A percentile compares a stretch with the other conserved stretches of the same genome.
Evolutionary conservation across 176 grass and related monocot species (phyloP).

Genomic region (Leersia perrieri): DNA sequence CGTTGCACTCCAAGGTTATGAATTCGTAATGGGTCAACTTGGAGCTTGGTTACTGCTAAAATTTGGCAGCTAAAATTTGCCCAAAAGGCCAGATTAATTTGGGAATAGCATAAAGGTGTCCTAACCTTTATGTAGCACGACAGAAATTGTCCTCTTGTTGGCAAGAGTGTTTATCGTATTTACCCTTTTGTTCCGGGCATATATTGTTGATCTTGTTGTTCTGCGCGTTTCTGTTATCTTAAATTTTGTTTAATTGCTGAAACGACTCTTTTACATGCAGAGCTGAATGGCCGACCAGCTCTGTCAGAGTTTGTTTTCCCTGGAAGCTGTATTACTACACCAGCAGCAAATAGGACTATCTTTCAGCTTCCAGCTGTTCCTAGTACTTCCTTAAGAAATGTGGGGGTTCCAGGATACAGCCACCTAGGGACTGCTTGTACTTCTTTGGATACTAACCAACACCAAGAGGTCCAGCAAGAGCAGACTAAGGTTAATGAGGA

Average conservation of each 20-base stretch:
- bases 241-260: slow-evolving; percentile 23
- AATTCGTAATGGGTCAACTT: neutral
- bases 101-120: neutral
- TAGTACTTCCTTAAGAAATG: slow-evolving; percentile 28
- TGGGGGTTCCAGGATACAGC: slow-evolving; percentile 38
- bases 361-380: slow-evolving; percentile 38
- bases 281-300: slow-evolving; percentile 47
- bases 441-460: slow-evolving; percentile 23
- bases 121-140: no score
- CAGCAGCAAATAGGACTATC: slow-evolving; percentile 38
- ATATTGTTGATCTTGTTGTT: slow-evolving; percentile 2
- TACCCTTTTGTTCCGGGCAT: neutral
- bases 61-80: neutral
- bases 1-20: neutral
- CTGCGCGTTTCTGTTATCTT: neutral
- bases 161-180: neutral
- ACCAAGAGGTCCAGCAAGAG: slow-evolving; percentile 37
- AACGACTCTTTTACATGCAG: slow-evolving; percentile 41
- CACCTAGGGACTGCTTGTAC: slow-evolving; percentile 25
- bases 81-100: no score
- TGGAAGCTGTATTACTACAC: slow-evolving; percentile 51
- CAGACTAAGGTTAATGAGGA: slow-evolving; percentile 33
- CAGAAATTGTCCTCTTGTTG: neutral
- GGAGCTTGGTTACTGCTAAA: neutral
- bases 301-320: slow-evolving; percentile 52